Evolutionary conservation across 2,329 filamentous ascomycete genomes (phyloP).

Genomic region (Aspergillus tanneri): DNA sequence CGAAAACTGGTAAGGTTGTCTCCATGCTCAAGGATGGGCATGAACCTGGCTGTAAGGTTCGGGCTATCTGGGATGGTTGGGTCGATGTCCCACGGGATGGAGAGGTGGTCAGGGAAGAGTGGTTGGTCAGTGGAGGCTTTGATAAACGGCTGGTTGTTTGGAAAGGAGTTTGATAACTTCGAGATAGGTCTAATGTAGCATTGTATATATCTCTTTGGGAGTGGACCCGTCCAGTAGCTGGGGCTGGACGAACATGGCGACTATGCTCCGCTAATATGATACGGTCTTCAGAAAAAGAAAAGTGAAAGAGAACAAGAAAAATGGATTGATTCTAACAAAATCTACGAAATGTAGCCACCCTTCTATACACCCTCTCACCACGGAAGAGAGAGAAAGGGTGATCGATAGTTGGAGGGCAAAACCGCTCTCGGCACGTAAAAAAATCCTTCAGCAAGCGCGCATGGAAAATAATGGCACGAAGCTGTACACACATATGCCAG

Average conservation of each 20-base stretch:
- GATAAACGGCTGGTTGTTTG: slow-evolving; percentile 62
- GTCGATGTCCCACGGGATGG: slow-evolving; percentile 31
- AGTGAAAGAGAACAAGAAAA: background rate
- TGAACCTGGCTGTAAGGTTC: slow-evolving; percentile 57
- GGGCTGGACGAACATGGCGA: no score
- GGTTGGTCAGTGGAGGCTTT: slow-evolving; percentile 63
- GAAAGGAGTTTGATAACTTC: slow-evolving; percentile 31
- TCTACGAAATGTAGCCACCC: slow-evolving; percentile 43
- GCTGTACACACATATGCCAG: slow-evolving; percentile 73
- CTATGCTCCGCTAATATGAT: no score
- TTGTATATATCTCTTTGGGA: background rate
- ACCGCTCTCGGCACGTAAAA: slow-evolving; percentile 63
- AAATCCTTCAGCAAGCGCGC: slow-evolving; percentile 67
- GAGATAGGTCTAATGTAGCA: background rate
- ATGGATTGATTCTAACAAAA: background rate
- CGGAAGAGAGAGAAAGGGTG: slow-evolving; percentile 40
- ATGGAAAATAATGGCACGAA: slow-evolving; percentile 56
- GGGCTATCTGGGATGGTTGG: slow-evolving; percentile 57
- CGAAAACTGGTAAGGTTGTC: slow-evolving; percentile 57
- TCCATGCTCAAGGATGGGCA: slow-evolving; percentile 52
- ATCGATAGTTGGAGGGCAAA: slow-evolving; percentile 51
- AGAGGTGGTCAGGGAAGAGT: slow-evolving; percentile 45
- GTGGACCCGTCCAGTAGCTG: no score
- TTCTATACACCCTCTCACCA: slow-evolving; percentile 50
- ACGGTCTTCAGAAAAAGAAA: no score